A percentile compares a stretch with the other conserved stretches of the same genome.
phyloP scores from a whole-genome alignment of 2,329 filamentous ascomycete genomes.

The Nectriaceae sp. region DNA sequence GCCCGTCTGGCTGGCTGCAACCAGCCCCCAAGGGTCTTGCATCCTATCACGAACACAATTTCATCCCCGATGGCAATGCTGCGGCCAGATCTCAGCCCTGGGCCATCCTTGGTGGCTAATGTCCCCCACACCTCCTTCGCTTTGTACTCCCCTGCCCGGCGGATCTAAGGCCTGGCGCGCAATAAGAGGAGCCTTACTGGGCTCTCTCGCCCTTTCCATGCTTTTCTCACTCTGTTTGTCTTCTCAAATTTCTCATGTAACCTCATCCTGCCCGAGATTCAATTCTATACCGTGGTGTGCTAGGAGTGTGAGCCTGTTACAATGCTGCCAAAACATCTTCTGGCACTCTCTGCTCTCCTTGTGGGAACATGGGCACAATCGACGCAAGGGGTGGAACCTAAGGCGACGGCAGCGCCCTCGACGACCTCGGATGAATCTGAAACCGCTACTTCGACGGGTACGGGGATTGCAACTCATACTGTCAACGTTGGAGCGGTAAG shows the following conservation, averaged over 20 bases:
- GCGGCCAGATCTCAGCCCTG: slow-evolving; percentile 19
- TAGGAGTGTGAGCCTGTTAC: too few species aligned
- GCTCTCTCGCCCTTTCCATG: slow-evolving; percentile 11
- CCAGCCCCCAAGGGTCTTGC: slow-evolving; percentile 7
- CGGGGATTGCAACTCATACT: slow-evolving; percentile 24
- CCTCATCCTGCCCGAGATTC: too few species aligned
- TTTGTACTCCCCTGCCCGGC: slow-evolving; percentile 12
- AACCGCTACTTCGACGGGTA: slow-evolving; percentile 17
- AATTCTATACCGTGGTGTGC: too few species aligned
- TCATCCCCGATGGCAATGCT: neutral
- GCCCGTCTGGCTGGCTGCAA: neutral
- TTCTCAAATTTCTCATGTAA: slow-evolving; percentile 11
- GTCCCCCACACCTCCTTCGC: slow-evolving; percentile 21
- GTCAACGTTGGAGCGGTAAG: slow-evolving; percentile 28
- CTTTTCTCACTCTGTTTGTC: slow-evolving; percentile 6
- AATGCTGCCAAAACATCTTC: slow-evolving; percentile 22
- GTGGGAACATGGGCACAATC: slow-evolving; percentile 19
- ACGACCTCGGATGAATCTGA: slow-evolving; percentile 16
- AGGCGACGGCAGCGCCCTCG: slow-evolving; percentile 9
- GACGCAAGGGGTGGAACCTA: slow-evolving; percentile 2
- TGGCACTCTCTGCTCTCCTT: slow-evolving; percentile 16
- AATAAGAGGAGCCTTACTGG: slow-evolving; percentile 21
- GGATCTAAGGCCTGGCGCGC: slow-evolving; percentile 5
- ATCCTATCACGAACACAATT: slow-evolving; percentile 2
- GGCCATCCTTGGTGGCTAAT: neutral